A percentile compares a stretch with the other conserved stretches of the same genome.
Conservation (phyloP, 129 eudicot species). For the Arctium minus region DNA sequence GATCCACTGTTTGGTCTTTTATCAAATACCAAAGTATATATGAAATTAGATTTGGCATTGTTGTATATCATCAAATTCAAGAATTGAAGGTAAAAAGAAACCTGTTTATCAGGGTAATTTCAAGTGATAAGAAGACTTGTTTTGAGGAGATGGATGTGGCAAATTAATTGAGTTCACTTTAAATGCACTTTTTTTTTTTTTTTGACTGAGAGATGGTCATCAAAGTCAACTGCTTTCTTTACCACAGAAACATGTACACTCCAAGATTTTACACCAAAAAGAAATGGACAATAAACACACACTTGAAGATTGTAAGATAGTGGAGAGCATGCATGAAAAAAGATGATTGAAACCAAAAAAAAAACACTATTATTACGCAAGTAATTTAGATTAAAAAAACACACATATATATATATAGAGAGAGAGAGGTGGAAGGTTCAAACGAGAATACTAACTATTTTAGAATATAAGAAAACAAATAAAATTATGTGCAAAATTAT, state of each 20-base stretch:
- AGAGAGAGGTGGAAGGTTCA: too few species aligned
- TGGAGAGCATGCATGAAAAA: constrained; percentile 40
- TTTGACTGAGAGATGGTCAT: background rate
- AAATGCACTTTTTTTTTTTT: background rate
- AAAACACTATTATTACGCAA: background rate
- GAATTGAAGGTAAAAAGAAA: background rate
- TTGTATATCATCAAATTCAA: background rate
- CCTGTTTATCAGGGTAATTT: background rate
- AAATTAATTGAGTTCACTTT: constrained; percentile 5
- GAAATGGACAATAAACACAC: constrained; percentile 23
- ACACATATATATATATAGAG: too few species aligned
- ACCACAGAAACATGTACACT: constrained; percentile 25
- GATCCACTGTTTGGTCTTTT: background rate
- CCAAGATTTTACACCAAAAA: constrained; percentile 22
- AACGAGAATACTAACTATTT: too few species aligned
- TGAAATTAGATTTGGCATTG: background rate
- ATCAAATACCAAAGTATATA: background rate
- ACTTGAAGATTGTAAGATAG: constrained; percentile 24
- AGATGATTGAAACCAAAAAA: constrained; percentile 27
- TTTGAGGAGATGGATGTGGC: background rate
- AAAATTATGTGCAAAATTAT: too few species aligned
- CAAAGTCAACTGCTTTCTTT: constrained; percentile 35
- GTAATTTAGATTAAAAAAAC: background rate
- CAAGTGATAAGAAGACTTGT: background rate
- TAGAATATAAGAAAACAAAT: too few species aligned